Conservation (phyloP, 1,284 basidiomycete species). For the Papiliotrema fonsecae region DNA sequence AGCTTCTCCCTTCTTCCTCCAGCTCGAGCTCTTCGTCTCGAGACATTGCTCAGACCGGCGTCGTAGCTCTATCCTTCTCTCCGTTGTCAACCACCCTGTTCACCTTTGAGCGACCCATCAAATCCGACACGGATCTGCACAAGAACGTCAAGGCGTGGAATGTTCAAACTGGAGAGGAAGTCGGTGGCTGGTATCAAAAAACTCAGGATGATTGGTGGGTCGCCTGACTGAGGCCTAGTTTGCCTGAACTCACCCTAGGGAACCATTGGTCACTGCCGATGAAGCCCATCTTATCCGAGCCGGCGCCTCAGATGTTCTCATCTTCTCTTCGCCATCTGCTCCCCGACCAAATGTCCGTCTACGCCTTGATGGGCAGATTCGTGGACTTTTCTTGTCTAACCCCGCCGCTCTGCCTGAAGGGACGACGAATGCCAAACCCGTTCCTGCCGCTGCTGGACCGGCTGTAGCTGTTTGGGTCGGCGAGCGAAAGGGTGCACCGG, state of each 20-base stretch:
- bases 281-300: constrained; percentile 81
- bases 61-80: constrained; percentile 83
- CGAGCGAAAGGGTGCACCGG: constrained; percentile 96
- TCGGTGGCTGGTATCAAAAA: constrained; percentile 45
- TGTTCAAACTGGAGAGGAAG: constrained; percentile 37
- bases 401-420: constrained; percentile 30
- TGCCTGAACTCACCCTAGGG: constrained; percentile 41
- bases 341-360: constrained; percentile 34
- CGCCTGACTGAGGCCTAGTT: neutral
- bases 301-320: constrained; percentile 65
- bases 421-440: constrained; percentile 27
- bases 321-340: constrained; percentile 55
- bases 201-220: constrained; percentile 43
- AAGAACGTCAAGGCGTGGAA: constrained; percentile 46
- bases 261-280: constrained; percentile 84
- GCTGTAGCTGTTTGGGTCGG: constrained; percentile 79
- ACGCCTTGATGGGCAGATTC: constrained; percentile 41
- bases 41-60: constrained; percentile 55
- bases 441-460: constrained; percentile 29
- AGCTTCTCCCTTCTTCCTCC: constrained; percentile 29
- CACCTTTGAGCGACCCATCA: constrained; percentile 78
- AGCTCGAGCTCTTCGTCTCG: constrained; percentile 23
- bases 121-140: constrained; percentile 45
- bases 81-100: constrained; percentile 87
- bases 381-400: constrained; percentile 40